Percentiles rank a stretch among this genome's conserved stretches.
These are phyloP conservation scores for Candida sp. DNA, from an alignment of 1,139 yeast genomes.

Conservation along the genomic window DNA sequence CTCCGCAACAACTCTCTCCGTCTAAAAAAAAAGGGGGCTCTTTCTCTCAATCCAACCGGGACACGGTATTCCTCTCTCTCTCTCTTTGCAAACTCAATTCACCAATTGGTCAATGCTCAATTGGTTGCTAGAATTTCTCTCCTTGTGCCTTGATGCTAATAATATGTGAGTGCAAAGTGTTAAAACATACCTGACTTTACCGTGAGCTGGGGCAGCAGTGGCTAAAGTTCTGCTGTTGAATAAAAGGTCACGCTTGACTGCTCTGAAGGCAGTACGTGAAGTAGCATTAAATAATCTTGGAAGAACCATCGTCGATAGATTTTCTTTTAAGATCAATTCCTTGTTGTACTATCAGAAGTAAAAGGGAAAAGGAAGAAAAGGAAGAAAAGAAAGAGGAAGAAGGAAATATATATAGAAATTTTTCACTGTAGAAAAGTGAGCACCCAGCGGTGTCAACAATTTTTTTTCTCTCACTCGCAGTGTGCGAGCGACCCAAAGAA, in stretches of 20 bases:
- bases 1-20: too few relatives aligned
- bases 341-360: conserved; percentile 11
- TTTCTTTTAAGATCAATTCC: conserved; percentile 21
- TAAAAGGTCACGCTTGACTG: conserved; percentile 83
- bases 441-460: conserved; percentile 3
- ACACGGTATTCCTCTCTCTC: background rate
- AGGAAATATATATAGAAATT: conserved; percentile 9
- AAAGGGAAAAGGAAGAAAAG: conserved; percentile 14
- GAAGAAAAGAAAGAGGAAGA: conserved; percentile 13
- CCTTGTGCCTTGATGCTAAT: background rate
- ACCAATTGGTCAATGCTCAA: background rate
- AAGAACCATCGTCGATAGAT: conserved; percentile 55
- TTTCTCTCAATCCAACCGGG: too few relatives aligned
- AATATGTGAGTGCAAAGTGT: too few relatives aligned
- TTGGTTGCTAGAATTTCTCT: background rate
- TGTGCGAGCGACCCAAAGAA: too few relatives aligned
- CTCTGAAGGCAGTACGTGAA: conserved; percentile 89
- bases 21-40: too few relatives aligned
- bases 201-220: conserved; percentile 81
- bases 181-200: conserved; percentile 86
- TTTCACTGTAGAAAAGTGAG: conserved; percentile 6
- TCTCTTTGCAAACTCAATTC: background rate
- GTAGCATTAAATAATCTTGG: conserved; percentile 93
- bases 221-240: conserved; percentile 81
- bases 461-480: conserved; percentile 5